Base-by-base conservation (phyloP, 202 grass and related monocot species). In the Setaria italica region DNA sequence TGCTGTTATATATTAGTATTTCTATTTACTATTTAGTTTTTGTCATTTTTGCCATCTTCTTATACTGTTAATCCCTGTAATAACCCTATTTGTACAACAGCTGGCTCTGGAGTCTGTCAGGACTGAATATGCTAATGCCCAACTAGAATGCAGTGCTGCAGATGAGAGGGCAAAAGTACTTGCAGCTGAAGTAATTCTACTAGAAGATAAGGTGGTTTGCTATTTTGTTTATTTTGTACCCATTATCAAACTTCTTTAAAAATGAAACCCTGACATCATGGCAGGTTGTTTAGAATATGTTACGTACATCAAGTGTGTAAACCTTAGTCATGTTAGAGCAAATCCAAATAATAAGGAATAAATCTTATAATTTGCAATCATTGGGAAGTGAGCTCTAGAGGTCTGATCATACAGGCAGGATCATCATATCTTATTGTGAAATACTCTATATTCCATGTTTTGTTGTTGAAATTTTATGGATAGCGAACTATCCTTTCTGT, bases 151-250 rank as follows among this genome's bases (percentile, higher is more conserved):
- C 88, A 91, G 66, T 89, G 97, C 97, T 85, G 92, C 94, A 79
- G 97, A 99, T 70, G 97, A 99, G 89, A 99, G 97, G 88, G 97
- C 92, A 4, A 94, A 91, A 84, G 78, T 99, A 84, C 94, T 99
- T 76, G 97, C 97, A 51, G 93, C 97, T 78, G 97, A 99, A 94
- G 92, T 99, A 66, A 99, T 99, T 90, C 90, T 87, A 84, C 91
- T 97, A 84, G 97, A 99, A 92, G 97, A 99, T 83, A 99, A 97
- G 97, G 97, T 99, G 81, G 49, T 87, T 86, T 82, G 33, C 35
- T 75, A 77, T 90, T 43, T 79, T 68, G 30, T 32, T 70, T 87
- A 78, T 57, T 66, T 62, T 68, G 60, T 85, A 48, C 16, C 3
- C 15, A 55, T 80, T 63, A 76, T 43, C 34, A 76, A 86, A 48